Conservation (phyloP, 2,329 filamentous ascomycete species). For the Ascomycota sp. region DNA sequence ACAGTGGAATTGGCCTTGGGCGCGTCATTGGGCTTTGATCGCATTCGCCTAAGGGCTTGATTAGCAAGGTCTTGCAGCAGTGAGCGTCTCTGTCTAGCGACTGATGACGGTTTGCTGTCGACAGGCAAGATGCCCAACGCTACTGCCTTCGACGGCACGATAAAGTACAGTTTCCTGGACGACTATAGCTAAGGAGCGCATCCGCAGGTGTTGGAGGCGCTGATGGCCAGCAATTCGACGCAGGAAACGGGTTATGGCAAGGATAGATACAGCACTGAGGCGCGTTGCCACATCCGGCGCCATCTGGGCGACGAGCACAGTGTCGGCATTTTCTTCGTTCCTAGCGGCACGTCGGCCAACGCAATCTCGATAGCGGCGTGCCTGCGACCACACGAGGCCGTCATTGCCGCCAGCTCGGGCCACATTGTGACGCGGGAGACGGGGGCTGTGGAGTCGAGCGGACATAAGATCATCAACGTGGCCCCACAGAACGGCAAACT, state of each 20-base stretch:
- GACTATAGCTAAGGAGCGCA: conserved; percentile 30
- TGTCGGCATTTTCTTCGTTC: conserved; percentile 26
- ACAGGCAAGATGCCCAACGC: conserved; percentile 4
- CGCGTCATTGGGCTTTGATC: too few relatives aligned
- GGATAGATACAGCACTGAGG: conserved; percentile 20
- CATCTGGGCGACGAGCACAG: conserved; percentile 14
- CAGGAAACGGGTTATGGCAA: conserved; percentile 25
- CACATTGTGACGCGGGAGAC: conserved; percentile 27
- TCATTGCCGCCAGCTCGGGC: conserved; percentile 25
- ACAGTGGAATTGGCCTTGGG: too few relatives aligned
- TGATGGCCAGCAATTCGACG: conserved; percentile 19
- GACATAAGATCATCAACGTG: conserved; percentile 28
- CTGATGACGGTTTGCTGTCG: neutral
- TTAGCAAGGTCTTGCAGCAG: too few relatives aligned
- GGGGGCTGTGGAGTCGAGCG: conserved; percentile 26
- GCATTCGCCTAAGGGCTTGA: too few relatives aligned
- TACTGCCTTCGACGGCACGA: conserved; percentile 1
- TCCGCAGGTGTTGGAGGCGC: conserved; percentile 23
- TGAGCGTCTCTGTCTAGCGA: neutral
- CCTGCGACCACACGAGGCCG: conserved; percentile 25
- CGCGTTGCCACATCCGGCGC: conserved; percentile 17
- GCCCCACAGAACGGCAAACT: conserved; percentile 23
- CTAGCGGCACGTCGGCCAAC: conserved; percentile 28
- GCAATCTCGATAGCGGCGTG: conserved; percentile 28
- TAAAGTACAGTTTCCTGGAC: conserved; percentile 23